Percentiles rank a stretch among this genome's conserved stretches.
These are phyloP conservation scores for Nicotiana otophora DNA, from an alignment of 257 asterid species.

Conservation along the genomic window DNA sequence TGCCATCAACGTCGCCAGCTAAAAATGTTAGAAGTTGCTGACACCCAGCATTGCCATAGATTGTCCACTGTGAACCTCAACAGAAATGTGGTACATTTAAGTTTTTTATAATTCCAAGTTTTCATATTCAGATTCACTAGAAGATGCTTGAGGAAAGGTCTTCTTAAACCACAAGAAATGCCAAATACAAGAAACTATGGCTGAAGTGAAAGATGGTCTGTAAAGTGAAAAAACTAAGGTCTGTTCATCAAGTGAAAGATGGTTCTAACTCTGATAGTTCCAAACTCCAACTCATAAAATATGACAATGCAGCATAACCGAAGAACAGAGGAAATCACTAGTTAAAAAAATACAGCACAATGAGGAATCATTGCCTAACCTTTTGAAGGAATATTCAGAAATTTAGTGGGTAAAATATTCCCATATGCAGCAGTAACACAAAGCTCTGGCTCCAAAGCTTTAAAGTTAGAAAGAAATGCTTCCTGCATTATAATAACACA, in stretches of 20 bases:
- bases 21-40: not conserved
- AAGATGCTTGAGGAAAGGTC: not conserved
- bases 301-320: not conserved
- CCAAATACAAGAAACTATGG: not conserved
- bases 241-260: not conserved
- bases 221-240: not conserved
- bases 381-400: slow-evolving; percentile 75
- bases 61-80: not conserved
- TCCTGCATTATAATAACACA: slow-evolving; percentile 44
- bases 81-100: not conserved
- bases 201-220: too few species aligned
- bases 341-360: not conserved
- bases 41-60: not conserved
- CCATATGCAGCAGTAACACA: slow-evolving; percentile 98
- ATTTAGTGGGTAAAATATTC: slow-evolving; percentile 77
- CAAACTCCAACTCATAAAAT: not conserved
- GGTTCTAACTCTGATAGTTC: not conserved
- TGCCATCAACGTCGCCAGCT: not conserved
- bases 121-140: not conserved
- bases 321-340: not conserved
- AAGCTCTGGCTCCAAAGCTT: slow-evolving; percentile 82
- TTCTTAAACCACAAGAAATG: not conserved
- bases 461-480: slow-evolving; percentile 51
- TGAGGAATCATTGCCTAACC: slow-evolving; percentile 46
- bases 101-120: not conserved